Conservation (phyloP, 2,329 filamentous ascomycete genomes). For the Penicillium griseofulvum region DNA sequence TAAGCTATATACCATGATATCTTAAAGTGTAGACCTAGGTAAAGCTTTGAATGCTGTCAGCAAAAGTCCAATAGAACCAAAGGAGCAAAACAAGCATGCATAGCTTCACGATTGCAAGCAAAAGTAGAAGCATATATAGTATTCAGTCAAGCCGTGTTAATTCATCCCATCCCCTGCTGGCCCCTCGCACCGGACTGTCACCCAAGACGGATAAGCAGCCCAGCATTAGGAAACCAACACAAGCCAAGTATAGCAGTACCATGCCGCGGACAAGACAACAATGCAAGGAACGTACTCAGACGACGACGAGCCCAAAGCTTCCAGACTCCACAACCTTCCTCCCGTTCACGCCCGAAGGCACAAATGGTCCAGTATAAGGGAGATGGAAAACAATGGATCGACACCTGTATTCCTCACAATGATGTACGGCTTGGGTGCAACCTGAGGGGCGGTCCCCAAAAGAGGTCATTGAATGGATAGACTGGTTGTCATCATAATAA, state of each 20-base stretch:
- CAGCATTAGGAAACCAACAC: conserved; percentile 30
- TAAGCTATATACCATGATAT: not conserved
- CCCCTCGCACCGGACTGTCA: conserved; percentile 27
- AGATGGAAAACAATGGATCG: conserved; percentile 33
- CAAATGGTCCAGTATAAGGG: conserved; percentile 47
- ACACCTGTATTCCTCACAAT: conserved; percentile 16
- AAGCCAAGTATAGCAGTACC: conserved; percentile 34
- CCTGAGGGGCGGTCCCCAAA: conserved; percentile 40
- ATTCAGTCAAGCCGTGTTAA: conserved; percentile 43
- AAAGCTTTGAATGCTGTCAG: conserved; percentile 17
- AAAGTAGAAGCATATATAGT: conserved; percentile 10
- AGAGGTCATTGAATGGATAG: conserved; percentile 62
- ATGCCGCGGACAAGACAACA: conserved; percentile 15
- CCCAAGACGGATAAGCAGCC: conserved; percentile 40
- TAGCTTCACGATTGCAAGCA: conserved; percentile 13
- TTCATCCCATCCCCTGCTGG: conserved; percentile 45
- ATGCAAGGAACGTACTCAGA: conserved; percentile 19
- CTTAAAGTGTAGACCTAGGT: not conserved
- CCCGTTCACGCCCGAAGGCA: conserved; percentile 24
- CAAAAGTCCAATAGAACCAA: conserved; percentile 6
- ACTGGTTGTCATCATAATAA: conserved; percentile 59
- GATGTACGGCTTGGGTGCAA: conserved; percentile 21
- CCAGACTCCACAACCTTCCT: conserved; percentile 47
- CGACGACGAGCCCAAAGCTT: conserved; percentile 26
- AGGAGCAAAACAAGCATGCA: not conserved